Evolutionary conservation across 805 yeast genomes (phyloP).

Genomic region (Candida hispaniensis): DNA sequence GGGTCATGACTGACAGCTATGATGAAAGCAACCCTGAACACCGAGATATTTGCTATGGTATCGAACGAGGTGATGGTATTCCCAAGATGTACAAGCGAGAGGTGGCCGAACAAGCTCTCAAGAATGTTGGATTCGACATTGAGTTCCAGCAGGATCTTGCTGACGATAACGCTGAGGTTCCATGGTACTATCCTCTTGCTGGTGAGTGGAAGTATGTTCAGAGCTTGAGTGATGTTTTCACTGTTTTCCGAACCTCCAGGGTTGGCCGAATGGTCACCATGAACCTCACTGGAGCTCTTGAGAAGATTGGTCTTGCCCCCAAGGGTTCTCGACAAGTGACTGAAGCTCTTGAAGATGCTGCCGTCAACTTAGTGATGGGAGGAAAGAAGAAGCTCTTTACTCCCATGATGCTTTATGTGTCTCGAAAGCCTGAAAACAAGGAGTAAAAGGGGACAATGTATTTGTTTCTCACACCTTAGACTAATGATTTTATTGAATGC

Average conservation of each 20-base stretch:
- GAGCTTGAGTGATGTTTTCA: slow-evolving; percentile 61
- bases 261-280: slow-evolving; percentile 83
- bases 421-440: slow-evolving; percentile 54
- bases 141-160: slow-evolving; percentile 74
- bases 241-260: slow-evolving; percentile 78
- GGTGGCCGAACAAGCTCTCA: slow-evolving; percentile 81
- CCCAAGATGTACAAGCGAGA: slow-evolving; percentile 86
- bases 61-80: slow-evolving; percentile 97
- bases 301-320: slow-evolving; percentile 80
- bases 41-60: slow-evolving; percentile 91
- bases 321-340: slow-evolving; percentile 87
- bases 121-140: slow-evolving; percentile 78
- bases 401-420: slow-evolving; percentile 94
- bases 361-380: slow-evolving; percentile 87
- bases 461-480: too few relatives aligned
- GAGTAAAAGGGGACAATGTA: too few relatives aligned
- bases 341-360: slow-evolving; percentile 90
- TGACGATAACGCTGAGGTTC: slow-evolving; percentile 66
- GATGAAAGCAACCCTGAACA: slow-evolving; percentile 82
- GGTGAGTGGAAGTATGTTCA: slow-evolving; percentile 91
- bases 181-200: slow-evolving; percentile 95
- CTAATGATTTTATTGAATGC: too few relatives aligned
- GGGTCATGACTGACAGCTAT: slow-evolving; percentile 95
- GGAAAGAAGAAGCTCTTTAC: slow-evolving; percentile 85
- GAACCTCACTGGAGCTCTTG: slow-evolving; percentile 67